Conservation (phyloP, 169 alveolate species). For the Besnoitia besnoiti region DNA sequence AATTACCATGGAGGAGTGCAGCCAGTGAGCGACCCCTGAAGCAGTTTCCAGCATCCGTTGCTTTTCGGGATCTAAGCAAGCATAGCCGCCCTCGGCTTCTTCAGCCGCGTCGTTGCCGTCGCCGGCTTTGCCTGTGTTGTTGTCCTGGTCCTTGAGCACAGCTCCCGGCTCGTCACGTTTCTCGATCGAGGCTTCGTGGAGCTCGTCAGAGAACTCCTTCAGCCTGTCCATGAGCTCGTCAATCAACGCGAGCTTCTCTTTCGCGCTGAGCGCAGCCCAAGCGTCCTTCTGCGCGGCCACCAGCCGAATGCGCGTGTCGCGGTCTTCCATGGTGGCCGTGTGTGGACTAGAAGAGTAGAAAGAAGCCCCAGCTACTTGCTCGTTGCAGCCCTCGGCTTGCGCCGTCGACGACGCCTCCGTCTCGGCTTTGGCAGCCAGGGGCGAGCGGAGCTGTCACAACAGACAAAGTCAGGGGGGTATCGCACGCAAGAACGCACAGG, state of each 20-base stretch:
- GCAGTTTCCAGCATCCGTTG: neutral
- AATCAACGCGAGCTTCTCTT: constrained; percentile 24
- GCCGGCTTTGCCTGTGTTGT: neutral
- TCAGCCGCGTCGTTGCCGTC: too few species aligned
- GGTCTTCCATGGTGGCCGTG: neutral
- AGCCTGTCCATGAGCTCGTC: constrained; percentile 44
- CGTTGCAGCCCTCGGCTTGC: too few species aligned
- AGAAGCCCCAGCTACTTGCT: too few species aligned
- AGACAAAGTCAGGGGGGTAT: too few species aligned
- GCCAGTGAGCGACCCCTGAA: constrained; percentile 47
- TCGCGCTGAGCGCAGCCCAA: constrained; percentile 48
- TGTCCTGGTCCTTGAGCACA: neutral
- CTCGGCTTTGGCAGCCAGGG: too few species aligned
- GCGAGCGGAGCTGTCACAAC: too few species aligned
- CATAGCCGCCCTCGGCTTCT: neutral
- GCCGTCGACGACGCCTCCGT: too few species aligned
- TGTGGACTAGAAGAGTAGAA: too few species aligned
- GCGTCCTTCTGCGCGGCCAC: constrained; percentile 57
- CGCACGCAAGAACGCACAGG: too few species aligned
- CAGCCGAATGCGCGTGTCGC: constrained; percentile 19
- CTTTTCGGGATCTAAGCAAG: neutral
- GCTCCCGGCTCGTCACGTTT: constrained; percentile 44
- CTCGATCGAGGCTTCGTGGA: constrained; percentile 42
- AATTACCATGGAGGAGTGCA: constrained; percentile 56
- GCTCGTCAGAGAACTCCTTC: constrained; percentile 26